Percentiles rank a stretch among this genome's conserved stretches.
phyloP scores from a whole-genome alignment of 2,329 filamentous ascomycete species.

The Gyromitra esculenta region DNA sequence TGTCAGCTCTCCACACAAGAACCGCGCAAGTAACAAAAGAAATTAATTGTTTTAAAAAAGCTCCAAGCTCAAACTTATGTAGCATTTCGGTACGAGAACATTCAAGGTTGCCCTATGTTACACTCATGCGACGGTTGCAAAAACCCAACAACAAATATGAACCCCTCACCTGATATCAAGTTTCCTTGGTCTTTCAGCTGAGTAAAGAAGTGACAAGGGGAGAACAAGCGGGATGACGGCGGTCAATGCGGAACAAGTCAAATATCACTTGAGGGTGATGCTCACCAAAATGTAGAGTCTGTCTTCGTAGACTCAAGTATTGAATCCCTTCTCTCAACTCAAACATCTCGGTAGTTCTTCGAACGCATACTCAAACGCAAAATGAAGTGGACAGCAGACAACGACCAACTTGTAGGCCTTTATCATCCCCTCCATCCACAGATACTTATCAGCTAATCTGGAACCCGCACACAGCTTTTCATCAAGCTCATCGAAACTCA shows the following conservation, averaged over 20 bases:
- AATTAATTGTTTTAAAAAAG: slow-evolving; percentile 19
- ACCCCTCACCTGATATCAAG: background rate
- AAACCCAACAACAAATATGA: background rate
- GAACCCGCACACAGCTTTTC: slow-evolving; percentile 26
- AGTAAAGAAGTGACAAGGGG: background rate
- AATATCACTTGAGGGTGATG: slow-evolving; percentile 22
- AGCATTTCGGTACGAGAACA: slow-evolving; percentile 24
- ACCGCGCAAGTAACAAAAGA: slow-evolving; percentile 6
- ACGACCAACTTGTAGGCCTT: slow-evolving; percentile 45
- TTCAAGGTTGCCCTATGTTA: slow-evolving; percentile 26
- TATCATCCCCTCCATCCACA: background rate
- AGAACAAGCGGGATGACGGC: slow-evolving; percentile 6
- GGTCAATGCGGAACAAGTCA: background rate
- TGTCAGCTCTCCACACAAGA: slow-evolving; percentile 18
- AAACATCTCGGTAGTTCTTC: slow-evolving; percentile 10
- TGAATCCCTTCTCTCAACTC: slow-evolving; percentile 6
- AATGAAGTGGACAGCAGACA: slow-evolving; percentile 50
- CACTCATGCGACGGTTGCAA: slow-evolving; percentile 5
- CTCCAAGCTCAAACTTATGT: slow-evolving; percentile 28
- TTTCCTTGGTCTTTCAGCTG: slow-evolving; percentile 5
- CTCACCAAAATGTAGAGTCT: background rate
- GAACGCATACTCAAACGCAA: slow-evolving; percentile 10
- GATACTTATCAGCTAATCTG: background rate
- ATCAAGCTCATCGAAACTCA: slow-evolving; percentile 49
- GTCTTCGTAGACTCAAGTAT: background rate